Base-by-base conservation (phyloP, 176 grass and related monocot species). In the Stipa capillata region DNA sequence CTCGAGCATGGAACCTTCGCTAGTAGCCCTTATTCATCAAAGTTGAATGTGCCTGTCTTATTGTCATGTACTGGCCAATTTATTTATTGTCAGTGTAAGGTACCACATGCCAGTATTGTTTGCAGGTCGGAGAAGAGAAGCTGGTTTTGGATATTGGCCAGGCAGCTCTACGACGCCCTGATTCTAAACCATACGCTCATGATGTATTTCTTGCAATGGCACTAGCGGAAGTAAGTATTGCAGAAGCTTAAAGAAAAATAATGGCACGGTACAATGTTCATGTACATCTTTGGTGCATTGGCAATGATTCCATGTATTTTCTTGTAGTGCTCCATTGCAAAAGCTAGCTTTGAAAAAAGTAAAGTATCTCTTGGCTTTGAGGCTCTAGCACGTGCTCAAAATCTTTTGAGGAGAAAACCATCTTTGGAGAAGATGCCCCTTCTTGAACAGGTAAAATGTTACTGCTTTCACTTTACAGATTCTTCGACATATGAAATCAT, bases 331-430 rank as follows among this genome's bases (percentile, higher is more conserved):
- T 95, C 96, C 74, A 93, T 95, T 77, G 96, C 96, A 41, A 99
- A 95, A 83, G 72, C 67, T 76, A 89, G 88, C 78, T 95, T 99
- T 89, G 96, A 99, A 79, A 93, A 89, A 78, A 93, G 75, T 75
- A 99, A 95, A 67, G 85, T 95, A 49, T 99, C 80, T 84, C 83
- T 89, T 93, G 96, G 92, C 13, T 99, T 99, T 73, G 96, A 99
- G 63, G 92, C 96, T 87, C 82, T 99, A 79, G 96, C 96, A 81
- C 90, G 87, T n/a, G 96, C 90, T 81, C 96, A 93, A 42, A 86
- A 86, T 80, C 83, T 99, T 48, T 82, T 99, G 80, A 99, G 88
- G 88, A 92, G 88, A 91, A 91, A 89, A 66, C 48, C 70, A 33
- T 95, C 90, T 79, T 89, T 95, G 52, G 90, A 55, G 51, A 99